These are phyloP conservation scores for Metarhizium brunneum DNA, from an alignment of 2,329 filamentous ascomycete species.

Conservation along the genomic window DNA sequence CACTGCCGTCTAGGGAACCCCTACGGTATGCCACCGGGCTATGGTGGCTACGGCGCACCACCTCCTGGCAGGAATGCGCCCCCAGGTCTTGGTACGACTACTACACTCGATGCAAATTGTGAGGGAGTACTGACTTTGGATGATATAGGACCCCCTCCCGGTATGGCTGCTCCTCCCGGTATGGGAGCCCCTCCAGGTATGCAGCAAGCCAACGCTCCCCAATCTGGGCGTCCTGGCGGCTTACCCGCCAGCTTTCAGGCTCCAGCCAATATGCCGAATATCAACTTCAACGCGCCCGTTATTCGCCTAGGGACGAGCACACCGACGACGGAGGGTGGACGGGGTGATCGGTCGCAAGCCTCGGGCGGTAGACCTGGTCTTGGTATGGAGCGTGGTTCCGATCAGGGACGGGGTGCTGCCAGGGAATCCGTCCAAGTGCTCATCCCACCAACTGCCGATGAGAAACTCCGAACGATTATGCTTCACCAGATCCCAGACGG, in stretches of 20 bases:
- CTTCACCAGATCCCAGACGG: constrained; percentile 78
- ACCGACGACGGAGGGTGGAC: constrained; percentile 32
- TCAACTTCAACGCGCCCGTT: constrained; percentile 95
- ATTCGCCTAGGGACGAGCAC: constrained; percentile 87
- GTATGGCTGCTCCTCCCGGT: constrained; percentile 68
- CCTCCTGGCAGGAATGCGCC: constrained; percentile 66
- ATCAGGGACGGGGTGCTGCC: constrained; percentile 57
- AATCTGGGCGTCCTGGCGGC: constrained; percentile 70
- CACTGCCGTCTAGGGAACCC: constrained; percentile 29
- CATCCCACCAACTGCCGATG: constrained; percentile 77
- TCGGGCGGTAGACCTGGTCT: constrained; percentile 34
- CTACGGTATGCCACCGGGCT: constrained; percentile 69
- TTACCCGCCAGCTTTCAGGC: constrained; percentile 80
- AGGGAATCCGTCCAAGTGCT: constrained; percentile 63
- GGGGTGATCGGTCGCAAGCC: constrained; percentile 27
- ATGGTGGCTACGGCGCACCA: constrained; percentile 54
- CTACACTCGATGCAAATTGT: background rate
- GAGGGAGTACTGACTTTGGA: constrained; percentile 1
- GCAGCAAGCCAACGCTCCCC: constrained; percentile 62
- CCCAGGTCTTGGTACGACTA: constrained; percentile 67
- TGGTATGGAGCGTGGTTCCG: constrained; percentile 56
- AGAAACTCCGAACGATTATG: constrained; percentile 86
- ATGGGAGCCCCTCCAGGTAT: constrained; percentile 76
- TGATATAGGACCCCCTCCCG: constrained; percentile 60
- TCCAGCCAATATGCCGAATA: constrained; percentile 86